Percentiles rank a stretch among this genome's conserved stretches.
These are phyloP conservation scores for Ascocoryne sarcoides DNA, from an alignment of 2,329 filamentous ascomycete species.

Conservation along the genomic window DNA sequence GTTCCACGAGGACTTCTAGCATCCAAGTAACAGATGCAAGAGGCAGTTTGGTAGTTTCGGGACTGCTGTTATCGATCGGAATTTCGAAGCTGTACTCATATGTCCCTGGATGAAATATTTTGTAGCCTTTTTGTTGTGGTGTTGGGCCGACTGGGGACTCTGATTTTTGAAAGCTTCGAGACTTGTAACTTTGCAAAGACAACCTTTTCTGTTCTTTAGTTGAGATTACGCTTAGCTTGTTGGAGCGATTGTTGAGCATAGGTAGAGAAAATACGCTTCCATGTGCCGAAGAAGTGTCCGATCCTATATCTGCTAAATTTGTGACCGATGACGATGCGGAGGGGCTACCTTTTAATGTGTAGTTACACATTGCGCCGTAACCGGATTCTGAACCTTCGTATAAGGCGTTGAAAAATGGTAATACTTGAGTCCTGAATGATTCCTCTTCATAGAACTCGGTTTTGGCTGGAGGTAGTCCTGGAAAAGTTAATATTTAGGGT, in stretches of 20 bases:
- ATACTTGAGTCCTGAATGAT: slow-evolving; percentile 76
- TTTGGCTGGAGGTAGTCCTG: slow-evolving; percentile 79
- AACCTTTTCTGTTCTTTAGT: slow-evolving; percentile 41
- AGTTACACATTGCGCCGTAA: slow-evolving; percentile 56
- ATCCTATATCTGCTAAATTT: slow-evolving; percentile 10
- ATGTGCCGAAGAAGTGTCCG: background rate
- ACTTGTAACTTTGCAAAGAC: slow-evolving; percentile 56
- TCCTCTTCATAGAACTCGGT: slow-evolving; percentile 76
- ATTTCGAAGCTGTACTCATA: slow-evolving; percentile 61
- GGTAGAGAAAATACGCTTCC: slow-evolving; percentile 17
- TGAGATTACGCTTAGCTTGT: slow-evolving; percentile 20
- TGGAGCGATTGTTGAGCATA: slow-evolving; percentile 17
- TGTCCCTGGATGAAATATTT: slow-evolving; percentile 47
- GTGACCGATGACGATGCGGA: slow-evolving; percentile 23
- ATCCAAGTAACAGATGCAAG: slow-evolving; percentile 64
- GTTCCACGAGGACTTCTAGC: slow-evolving; percentile 58
- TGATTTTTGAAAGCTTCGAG: slow-evolving; percentile 58
- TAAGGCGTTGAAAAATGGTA: slow-evolving; percentile 84
- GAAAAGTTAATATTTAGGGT: background rate
- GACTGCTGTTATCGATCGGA: slow-evolving; percentile 67
- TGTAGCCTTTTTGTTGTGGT: slow-evolving; percentile 59
- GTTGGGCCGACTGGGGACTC: slow-evolving; percentile 44
- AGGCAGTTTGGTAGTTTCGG: slow-evolving; percentile 63
- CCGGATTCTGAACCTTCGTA: slow-evolving; percentile 48
- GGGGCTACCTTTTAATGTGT: slow-evolving; percentile 30